Evolutionary conservation across 805 yeast species (phyloP), one percentile per base, ranked within the genome.

Genomic region (Candida ovalis): DNA sequence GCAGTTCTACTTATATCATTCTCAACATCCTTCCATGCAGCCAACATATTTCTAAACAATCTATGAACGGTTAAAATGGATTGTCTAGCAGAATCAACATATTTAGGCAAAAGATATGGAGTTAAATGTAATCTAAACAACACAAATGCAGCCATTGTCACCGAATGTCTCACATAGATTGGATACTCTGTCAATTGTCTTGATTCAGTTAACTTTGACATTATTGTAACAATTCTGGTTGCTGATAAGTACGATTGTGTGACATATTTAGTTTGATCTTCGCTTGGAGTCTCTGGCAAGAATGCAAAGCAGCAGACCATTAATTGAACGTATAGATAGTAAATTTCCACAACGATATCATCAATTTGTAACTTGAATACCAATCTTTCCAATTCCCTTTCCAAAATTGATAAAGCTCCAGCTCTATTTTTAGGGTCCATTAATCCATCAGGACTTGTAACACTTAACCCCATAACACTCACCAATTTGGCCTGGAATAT

Each of bases 1-100:
- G 97, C 97, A 0, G 95, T 87, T 64, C 97, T 76, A 2, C 95
- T 84, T 28, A 91, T 86, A 67, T 91, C 97, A 68, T 88, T 90
- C 51, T 88, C 88, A 36, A 90, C 86, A 43, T 85, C 86, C 54
- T 87, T 84, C 97, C 97, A 91, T 6, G 96, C 91, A 3, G 94
- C 84, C 35, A 89, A 72, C 66, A 92, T 90, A 61, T 91, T 91
- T 66, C 97, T 76, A 63, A 81, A 88, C 40, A 90, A 70, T 62
- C 97, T 74, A 66, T 91, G 97, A 2, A 89, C 95, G 0, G 97
- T 91, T 13, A 91, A 97, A 58, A 91, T 87, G 3, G 95, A 86
- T 66, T 91, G 97, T 55, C 97, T 77, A 1, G 96, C 91, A 27
- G 95, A 85, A 59, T 89, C 96, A 38, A 88, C 80, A 60, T 84